Conservation (phyloP, 345 rosid genomes). For the Abelmoschus esculentus region DNA sequence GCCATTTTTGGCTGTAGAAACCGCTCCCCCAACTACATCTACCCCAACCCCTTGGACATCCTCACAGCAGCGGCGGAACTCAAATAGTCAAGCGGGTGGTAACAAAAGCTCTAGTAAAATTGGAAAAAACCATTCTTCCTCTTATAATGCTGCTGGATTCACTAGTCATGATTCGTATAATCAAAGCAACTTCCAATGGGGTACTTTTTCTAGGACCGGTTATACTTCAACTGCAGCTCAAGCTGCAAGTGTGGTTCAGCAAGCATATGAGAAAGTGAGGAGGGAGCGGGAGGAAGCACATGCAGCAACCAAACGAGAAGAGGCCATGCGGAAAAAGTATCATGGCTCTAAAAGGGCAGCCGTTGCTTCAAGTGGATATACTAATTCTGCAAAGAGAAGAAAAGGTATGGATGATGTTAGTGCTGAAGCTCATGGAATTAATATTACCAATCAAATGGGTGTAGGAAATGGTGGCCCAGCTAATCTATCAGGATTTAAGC, state of each 20-base stretch:
- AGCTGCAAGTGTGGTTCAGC: constrained; percentile 52
- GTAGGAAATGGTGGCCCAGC: constrained; percentile 13
- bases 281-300: constrained; percentile 56
- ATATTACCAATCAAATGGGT: constrained; percentile 15
- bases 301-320: constrained; percentile 34
- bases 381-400: constrained; percentile 36
- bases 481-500: constrained; percentile 17
- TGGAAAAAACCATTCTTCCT: constrained; percentile 15
- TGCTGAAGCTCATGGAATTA: constrained; percentile 21
- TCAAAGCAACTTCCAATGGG: constrained; percentile 40
- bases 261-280: constrained; percentile 47
- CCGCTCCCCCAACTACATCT: constrained; percentile 40
- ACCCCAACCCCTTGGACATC: constrained; percentile 30
- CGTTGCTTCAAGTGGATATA: constrained; percentile 19
- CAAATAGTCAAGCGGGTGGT: constrained; percentile 29
- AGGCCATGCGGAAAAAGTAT: constrained; percentile 34
- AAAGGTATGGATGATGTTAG: constrained; percentile 37
- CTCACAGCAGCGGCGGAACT: constrained; percentile 32
- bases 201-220: constrained; percentile 40
- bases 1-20: constrained; percentile 47
- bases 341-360: constrained; percentile 25
- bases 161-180: constrained; percentile 21
- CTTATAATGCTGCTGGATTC: constrained; percentile 19
- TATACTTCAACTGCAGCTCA: constrained; percentile 38
- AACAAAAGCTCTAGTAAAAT: constrained; percentile 23